Evolutionary conservation across 2,329 filamentous ascomycete genomes (phyloP), one percentile per base, ranked within the genome.

Genomic region (Cytospora piceicola): DNA sequence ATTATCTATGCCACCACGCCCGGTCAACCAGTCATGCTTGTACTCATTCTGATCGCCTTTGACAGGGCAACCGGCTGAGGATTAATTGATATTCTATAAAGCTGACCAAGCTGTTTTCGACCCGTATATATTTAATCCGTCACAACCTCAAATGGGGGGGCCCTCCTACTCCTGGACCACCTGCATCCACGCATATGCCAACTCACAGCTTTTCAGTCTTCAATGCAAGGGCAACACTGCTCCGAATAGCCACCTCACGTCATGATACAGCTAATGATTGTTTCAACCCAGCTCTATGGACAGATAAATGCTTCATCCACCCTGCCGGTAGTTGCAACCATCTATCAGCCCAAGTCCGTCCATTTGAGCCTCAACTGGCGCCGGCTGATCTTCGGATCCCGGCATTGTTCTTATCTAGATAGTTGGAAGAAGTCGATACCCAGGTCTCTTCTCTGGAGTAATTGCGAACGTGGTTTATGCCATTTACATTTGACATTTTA

Each of bases 31-130:
- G 74, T 78, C 80, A 77, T 90, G 84, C 81, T 87, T 88, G 82
- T 85, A 85, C 88, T 91, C 83, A 73, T 88, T 88, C 73, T 81
- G 79, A 78, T 87, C 87, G 79, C 76, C 76, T 52, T 58, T 63
- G 59, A 53, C 64, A 68, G 77, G 69, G 76, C 80, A 78, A 76
- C 80, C 78, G 54, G 73, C 70, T 60, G 73, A 78, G 75, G 74
- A 73, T 74, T 70, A 65, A 74, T 58, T 58, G 51, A 12, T 17
- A 8, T 39, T 29, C 20, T 14, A 20, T 49, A 7, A 9, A 46
- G 17, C 34, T n/a, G n/a, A 55, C 42, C 42, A 46, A 65, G 36
- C 55, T 56, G 30, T 52, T 63, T 58, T 57, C 30, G 61, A 58
- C 15, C 17, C 59, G 52, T 27, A 66, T 27, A 66, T 61, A 63